Percentiles rank a stretch among this genome's conserved stretches.
These are phyloP conservation scores for Corchorus capsularis DNA, from an alignment of 345 rosid genomes.

Conservation along the genomic window DNA sequence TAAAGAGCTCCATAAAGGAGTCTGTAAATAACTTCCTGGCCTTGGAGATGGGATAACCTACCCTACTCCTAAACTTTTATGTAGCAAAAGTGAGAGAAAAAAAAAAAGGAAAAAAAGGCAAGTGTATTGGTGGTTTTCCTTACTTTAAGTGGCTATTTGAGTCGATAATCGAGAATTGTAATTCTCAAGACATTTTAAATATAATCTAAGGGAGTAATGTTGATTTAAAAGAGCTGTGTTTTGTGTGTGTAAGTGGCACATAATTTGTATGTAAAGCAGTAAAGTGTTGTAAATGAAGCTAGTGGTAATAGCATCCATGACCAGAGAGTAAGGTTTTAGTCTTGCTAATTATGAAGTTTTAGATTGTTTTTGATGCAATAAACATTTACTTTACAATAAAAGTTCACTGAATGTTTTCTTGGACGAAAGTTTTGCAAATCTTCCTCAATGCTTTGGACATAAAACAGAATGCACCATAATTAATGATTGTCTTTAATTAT, in stretches of 20 bases:
- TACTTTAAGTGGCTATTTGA: background rate
- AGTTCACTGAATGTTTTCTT: background rate
- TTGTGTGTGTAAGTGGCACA: background rate
- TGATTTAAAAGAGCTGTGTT: background rate
- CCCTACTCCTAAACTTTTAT: no score
- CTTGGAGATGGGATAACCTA: no score
- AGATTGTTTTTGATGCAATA: background rate
- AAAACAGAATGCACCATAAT: background rate
- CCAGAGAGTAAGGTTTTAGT: background rate
- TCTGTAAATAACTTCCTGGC: no score
- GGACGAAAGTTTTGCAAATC: background rate
- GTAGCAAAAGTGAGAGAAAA: no score
- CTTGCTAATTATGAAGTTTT: background rate
- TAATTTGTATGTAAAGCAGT: no score
- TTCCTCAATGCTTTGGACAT: background rate
- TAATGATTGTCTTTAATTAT: constrained; percentile 15
- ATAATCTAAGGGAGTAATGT: background rate
- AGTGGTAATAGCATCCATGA: background rate
- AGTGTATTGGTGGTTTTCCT: background rate
- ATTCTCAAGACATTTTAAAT: constrained; percentile 1
- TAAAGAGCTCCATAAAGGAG: no score
- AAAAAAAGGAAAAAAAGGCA: no score
- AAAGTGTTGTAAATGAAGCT: background rate
- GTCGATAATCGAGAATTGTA: background rate
- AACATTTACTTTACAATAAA: background rate